phyloP scores from a whole-genome alignment of 2,329 filamentous ascomycete genomes.

The Colletotrichum chrysophilum region DNA sequence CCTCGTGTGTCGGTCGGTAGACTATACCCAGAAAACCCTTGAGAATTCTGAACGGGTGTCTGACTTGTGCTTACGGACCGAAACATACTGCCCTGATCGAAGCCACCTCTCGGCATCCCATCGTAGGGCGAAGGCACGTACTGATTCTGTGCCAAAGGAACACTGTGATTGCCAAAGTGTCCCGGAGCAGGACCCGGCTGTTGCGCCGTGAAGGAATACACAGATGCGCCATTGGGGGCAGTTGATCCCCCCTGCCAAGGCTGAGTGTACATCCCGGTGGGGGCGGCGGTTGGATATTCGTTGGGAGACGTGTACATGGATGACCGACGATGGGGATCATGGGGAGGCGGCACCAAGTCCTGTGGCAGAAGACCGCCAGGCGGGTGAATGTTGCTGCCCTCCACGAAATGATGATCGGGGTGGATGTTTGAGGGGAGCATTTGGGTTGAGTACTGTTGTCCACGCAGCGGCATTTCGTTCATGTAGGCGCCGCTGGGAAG shows the following conservation, averaged over 20 bases:
- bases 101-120: constrained; percentile 34
- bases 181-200: constrained; percentile 34
- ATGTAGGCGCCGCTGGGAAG: constrained; percentile 42
- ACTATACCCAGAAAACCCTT: constrained; percentile 36
- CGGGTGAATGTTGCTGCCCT: constrained; percentile 39
- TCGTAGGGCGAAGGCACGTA: constrained; percentile 41
- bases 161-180: constrained; percentile 35
- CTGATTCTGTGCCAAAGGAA: constrained; percentile 36
- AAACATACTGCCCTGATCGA: constrained; percentile 37
- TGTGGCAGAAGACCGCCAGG: constrained; percentile 42
- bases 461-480: constrained; percentile 49
- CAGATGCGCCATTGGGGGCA: constrained; percentile 42
- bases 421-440: constrained; percentile 48
- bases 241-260: constrained; percentile 51
- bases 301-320: constrained; percentile 47
- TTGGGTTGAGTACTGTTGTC: constrained; percentile 42
- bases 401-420: constrained; percentile 44
- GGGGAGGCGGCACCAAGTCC: constrained; percentile 50
- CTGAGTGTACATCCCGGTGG: constrained; percentile 44
- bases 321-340: constrained; percentile 50
- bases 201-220: constrained; percentile 53
- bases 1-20: constrained; percentile 36
- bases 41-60: constrained; percentile 30
- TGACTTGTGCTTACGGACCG: constrained; percentile 34
- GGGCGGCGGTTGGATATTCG: constrained; percentile 49